A percentile compares a stretch with the other conserved stretches of the same genome.
phyloP scores from a whole-genome alignment of 2,329 filamentous ascomycete genomes.

The Penicillium italicum region DNA sequence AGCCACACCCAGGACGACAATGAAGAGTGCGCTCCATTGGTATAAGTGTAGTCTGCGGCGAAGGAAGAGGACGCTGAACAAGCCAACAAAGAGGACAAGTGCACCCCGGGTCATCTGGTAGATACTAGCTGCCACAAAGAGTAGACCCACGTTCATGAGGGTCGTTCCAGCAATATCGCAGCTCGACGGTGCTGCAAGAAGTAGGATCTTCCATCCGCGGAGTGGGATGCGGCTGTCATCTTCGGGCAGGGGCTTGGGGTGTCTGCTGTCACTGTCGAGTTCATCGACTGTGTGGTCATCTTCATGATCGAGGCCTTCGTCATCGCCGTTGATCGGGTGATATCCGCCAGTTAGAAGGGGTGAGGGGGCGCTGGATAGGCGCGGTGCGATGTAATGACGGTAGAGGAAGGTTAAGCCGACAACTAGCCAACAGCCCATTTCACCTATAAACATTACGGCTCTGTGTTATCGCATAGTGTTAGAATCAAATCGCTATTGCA shows the following conservation, averaged over 20 bases:
- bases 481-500: not conserved
- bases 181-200: slow-evolving; percentile 81
- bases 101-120: slow-evolving; percentile 99
- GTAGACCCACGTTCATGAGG: slow-evolving; percentile 90
- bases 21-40: slow-evolving; percentile 84
- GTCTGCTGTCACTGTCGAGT: slow-evolving; percentile 40
- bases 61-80: slow-evolving; percentile 92
- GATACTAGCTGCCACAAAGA: slow-evolving; percentile 92
- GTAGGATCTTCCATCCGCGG: slow-evolving; percentile 64
- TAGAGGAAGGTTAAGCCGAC: slow-evolving; percentile 68
- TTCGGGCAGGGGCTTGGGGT: slow-evolving; percentile 53
- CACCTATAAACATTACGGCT: slow-evolving; percentile 94
- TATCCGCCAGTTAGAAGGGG: slow-evolving; percentile 57
- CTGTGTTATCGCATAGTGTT: slow-evolving; percentile 26
- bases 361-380: slow-evolving; percentile 37
- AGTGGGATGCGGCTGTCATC: slow-evolving; percentile 60
- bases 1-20: slow-evolving; percentile 84
- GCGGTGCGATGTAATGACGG: slow-evolving; percentile 50
- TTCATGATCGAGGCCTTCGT: slow-evolving; percentile 47
- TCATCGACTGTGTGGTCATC: slow-evolving; percentile 45
- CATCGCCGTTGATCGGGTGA: slow-evolving; percentile 56
- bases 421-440: slow-evolving; percentile 94
- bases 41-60: slow-evolving; percentile 74
- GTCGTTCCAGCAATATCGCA: slow-evolving; percentile 96
- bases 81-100: slow-evolving; percentile 87